Base-by-base conservation (phyloP, 2,329 filamentous ascomycete species). In the Zymoseptoria brevis region DNA sequence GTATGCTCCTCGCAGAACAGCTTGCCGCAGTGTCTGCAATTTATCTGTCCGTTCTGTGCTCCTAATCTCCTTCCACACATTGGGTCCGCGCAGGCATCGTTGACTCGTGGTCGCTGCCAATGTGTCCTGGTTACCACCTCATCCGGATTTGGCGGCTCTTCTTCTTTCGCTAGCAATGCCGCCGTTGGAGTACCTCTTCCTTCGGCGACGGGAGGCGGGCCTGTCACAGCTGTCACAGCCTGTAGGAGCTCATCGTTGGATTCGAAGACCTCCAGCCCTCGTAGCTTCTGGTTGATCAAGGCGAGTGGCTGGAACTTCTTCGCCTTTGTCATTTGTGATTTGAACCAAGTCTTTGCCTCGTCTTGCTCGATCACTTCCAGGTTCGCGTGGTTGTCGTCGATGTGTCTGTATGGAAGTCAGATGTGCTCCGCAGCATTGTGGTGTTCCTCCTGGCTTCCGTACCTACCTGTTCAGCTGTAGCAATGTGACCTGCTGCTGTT, bases 1-100 rank as follows among this genome's bases (percentile, higher is more conserved):
- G 94, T 97, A 73, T 99, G 94, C 67, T 93, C 89, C 71, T 97
- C 94, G 74, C 94, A 99, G 72, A 97, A 99, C 49, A 99, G 77
- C 67, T 87, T 87, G 6, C 94, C 94, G 69, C 94, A 99, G 63
- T 92, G 90, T 63, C 94, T 83, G 74, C 94, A 99, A 73, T 99
- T 96, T 68, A 99, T 86, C 68, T 82, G 91, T 19, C 91, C 90
- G 68, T 88, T 92, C 6, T 88, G 81, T 2, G 87, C 82, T 0
- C 90, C 91, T 4, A 99, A 77, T 24, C 86, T 83, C 73, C 88
- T 89, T 29, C 86, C 89, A 68, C 94, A 99, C 19, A 87, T 80
- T 0, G 92, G 93, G 67, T 99, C 94, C 8, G 92, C 88, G 71
- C 94, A 99, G 11, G 81, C 71, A 74, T 97, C 93, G 69, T 87